Conservation (phyloP, 2,329 filamentous ascomycete genomes). For the Aaosphaeria arxii region DNA sequence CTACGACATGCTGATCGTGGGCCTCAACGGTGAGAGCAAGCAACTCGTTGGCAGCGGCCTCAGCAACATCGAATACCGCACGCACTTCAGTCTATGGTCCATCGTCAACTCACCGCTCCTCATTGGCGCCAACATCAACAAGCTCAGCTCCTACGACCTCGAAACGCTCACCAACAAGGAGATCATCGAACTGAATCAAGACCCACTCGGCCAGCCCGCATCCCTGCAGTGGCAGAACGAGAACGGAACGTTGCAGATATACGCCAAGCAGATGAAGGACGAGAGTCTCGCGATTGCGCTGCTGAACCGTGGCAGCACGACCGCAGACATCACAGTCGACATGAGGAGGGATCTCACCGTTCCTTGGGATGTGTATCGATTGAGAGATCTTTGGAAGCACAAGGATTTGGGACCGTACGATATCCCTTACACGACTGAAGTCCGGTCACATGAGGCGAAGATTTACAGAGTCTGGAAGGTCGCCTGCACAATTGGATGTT, state of each 20-base stretch:
- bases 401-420: slow-evolving; percentile 19
- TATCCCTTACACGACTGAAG: slow-evolving; percentile 19
- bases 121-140: slow-evolving; percentile 38
- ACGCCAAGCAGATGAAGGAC: slow-evolving; percentile 12
- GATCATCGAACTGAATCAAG: slow-evolving; percentile 44
- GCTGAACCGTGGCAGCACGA: slow-evolving; percentile 13
- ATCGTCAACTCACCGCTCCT: slow-evolving; percentile 42
- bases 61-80: slow-evolving; percentile 34
- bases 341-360: slow-evolving; percentile 19
- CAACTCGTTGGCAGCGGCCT: slow-evolving; percentile 17
- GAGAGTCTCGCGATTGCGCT: slow-evolving; percentile 14
- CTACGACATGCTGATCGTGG: slow-evolving; percentile 23
- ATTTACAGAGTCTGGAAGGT: slow-evolving; percentile 15
- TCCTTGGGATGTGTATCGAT: slow-evolving; percentile 16
- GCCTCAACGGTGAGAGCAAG: slow-evolving; percentile 19
- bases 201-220: slow-evolving; percentile 15
- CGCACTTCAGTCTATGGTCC: slow-evolving; percentile 43
- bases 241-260: slow-evolving; percentile 15
- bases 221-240: slow-evolving; percentile 9
- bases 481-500: slow-evolving; percentile 16
- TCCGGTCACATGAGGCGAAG: slow-evolving; percentile 16
- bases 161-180: slow-evolving; percentile 42
- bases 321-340: slow-evolving; percentile 14
- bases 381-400: slow-evolving; percentile 19
- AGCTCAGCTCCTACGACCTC: slow-evolving; percentile 32